Percentiles rank a stretch among this genome's conserved stretches.
Conservation (phyloP, 2,329 filamentous ascomycete genomes). For the Eutypella sp. region DNA sequence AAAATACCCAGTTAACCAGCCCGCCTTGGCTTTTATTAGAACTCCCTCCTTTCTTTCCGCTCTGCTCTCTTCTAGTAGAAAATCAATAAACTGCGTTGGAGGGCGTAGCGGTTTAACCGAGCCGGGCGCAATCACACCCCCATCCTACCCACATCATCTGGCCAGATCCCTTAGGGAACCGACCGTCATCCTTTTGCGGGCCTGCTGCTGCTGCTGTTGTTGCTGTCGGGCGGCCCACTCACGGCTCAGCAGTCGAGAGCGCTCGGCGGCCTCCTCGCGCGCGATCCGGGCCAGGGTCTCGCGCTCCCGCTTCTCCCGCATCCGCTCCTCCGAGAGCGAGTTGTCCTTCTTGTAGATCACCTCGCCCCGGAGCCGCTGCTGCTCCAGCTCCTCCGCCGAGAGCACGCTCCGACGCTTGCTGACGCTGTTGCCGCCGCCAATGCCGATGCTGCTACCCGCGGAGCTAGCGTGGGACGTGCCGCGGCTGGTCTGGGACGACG, state of each 20-base stretch:
- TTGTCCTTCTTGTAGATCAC: constrained; percentile 52
- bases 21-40: too few relatives aligned
- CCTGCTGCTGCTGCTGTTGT: too few relatives aligned
- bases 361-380: constrained; percentile 48
- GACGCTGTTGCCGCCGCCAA: too few relatives aligned
- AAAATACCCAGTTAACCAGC: too few relatives aligned
- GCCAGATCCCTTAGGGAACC: constrained; percentile 18
- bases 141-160: neutral
- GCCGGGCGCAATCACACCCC: too few relatives aligned
- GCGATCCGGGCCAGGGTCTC: constrained; percentile 50
- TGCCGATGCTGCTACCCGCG: constrained; percentile 36
- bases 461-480: constrained; percentile 38
- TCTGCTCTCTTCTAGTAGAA: too few relatives aligned
- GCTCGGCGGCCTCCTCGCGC: constrained; percentile 56
- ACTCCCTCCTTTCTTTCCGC: too few relatives aligned
- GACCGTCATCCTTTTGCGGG: constrained; percentile 31
- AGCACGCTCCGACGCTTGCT: constrained; percentile 45
- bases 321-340: constrained; percentile 39
- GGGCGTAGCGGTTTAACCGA: too few relatives aligned
- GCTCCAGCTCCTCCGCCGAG: constrained; percentile 44
- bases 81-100: too few relatives aligned
- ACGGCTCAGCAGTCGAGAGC: constrained; percentile 52
- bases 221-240: constrained; percentile 63
- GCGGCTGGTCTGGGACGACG: too few relatives aligned
- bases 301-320: constrained; percentile 49